Conservation (phyloP, 2,329 filamentous ascomycete species). For the Leptographium radiaticola region DNA sequence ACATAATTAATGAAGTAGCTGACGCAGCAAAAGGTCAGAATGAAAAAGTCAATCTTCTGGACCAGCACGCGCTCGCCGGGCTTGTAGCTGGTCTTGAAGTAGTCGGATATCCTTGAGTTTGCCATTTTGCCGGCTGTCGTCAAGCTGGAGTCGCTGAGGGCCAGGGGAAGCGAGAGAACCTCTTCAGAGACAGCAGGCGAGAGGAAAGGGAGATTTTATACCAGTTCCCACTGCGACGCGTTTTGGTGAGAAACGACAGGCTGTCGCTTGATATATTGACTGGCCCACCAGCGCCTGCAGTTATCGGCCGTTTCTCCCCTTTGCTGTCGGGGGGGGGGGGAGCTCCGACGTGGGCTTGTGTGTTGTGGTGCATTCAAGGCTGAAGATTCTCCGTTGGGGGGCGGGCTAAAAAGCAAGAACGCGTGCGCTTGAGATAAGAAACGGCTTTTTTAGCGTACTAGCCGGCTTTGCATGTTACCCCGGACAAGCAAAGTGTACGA, state of each 20-base stretch:
- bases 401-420: not conserved
- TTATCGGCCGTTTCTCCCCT: too few species aligned
- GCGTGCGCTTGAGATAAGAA: not conserved
- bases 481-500: not conserved
- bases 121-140: constrained; percentile 3
- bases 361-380: not conserved
- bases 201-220: not conserved
- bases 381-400: not conserved
- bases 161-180: not conserved
- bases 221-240: not conserved
- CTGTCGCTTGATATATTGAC: not conserved
- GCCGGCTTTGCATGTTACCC: not conserved
- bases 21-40: constrained; percentile 49
- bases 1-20: constrained; percentile 43
- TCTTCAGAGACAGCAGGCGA: not conserved
- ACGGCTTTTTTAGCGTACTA: not conserved
- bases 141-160: not conserved
- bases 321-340: too few species aligned
- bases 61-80: constrained; percentile 18
- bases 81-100: constrained; percentile 8
- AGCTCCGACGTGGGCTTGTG: not conserved
- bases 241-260: not conserved
- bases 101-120: constrained; percentile 7
- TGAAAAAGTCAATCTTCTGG: constrained; percentile 40
- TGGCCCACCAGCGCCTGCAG: not conserved